These are phyloP conservation scores for Aspergillus niger DNA, from an alignment of 2,329 filamentous ascomycete species.

Conservation along the genomic window DNA sequence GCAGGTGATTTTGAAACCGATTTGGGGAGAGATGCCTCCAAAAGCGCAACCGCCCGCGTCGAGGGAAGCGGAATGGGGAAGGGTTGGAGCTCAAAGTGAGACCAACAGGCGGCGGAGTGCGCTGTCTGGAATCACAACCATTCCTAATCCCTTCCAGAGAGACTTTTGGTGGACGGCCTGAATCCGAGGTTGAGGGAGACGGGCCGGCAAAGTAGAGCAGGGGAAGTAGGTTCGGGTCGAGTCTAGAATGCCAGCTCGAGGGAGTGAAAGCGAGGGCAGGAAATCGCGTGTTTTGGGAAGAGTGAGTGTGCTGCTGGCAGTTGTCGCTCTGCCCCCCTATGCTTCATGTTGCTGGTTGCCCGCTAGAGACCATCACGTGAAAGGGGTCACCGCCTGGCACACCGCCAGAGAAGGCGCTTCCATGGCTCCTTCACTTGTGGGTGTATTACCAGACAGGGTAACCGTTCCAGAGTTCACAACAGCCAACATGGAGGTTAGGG, in stretches of 20 bases:
- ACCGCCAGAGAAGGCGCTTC: conserved; percentile 17
- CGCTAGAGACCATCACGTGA: conserved; percentile 26
- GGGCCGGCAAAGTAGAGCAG: neutral
- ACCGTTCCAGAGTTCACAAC: neutral
- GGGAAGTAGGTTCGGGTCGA: conserved; percentile 1
- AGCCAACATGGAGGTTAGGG: neutral
- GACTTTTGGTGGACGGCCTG: conserved; percentile 7
- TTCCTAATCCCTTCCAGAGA: conserved; percentile 27
- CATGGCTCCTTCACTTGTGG: conserved; percentile 1
- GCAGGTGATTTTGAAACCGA: neutral
- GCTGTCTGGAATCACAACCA: conserved; percentile 34
- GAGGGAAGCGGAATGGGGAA: conserved; percentile 20
- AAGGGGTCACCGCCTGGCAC: conserved; percentile 17
- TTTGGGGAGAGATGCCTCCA: neutral
- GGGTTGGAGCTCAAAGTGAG: conserved; percentile 34
- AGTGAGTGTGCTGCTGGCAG: conserved; percentile 30
- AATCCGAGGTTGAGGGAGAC: conserved; percentile 6
- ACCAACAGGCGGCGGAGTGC: conserved; percentile 40
- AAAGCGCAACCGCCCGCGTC: conserved; percentile 19
- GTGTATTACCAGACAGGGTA: neutral
- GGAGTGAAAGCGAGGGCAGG: conserved; percentile 14
- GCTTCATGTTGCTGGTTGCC: conserved; percentile 26
- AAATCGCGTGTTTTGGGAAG: conserved; percentile 26
- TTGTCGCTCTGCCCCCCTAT: conserved; percentile 34
- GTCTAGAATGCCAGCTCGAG: conserved; percentile 5